A percentile compares a stretch with the other conserved stretches of the same genome.
Evolutionary conservation across 129 eudicot species (phyloP).

Genomic region (Apium graveolens): DNA sequence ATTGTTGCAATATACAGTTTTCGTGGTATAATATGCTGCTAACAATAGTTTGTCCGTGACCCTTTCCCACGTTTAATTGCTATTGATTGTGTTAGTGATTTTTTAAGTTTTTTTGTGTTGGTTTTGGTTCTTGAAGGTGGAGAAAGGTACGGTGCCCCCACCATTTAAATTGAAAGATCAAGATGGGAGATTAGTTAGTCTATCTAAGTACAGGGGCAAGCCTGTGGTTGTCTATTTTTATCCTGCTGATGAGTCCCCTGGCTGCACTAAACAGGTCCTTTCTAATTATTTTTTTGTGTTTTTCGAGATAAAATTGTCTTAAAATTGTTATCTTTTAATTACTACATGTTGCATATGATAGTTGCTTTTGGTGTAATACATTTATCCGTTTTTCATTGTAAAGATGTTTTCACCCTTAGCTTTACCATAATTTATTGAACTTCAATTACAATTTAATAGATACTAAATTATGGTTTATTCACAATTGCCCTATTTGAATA

Average conservation of each 20-base stretch:
- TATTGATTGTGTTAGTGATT: not conserved
- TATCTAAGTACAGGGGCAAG: constrained; percentile 84
- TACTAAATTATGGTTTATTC: not conserved
- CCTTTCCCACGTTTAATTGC: not conserved
- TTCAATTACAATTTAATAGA: not conserved
- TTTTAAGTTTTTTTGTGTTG: not conserved
- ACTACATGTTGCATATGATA: not conserved
- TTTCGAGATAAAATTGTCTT: no score
- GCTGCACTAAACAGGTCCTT: constrained; percentile 98
- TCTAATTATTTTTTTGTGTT: not conserved
- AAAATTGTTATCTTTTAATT: not conserved
- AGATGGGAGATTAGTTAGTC: constrained; percentile 74
- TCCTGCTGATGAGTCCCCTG: constrained; percentile 99
- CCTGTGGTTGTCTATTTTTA: constrained; percentile 90
- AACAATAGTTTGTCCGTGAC: no score
- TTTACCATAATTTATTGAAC: not conserved
- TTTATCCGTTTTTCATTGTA: not conserved
- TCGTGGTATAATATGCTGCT: no score
- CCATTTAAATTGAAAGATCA: constrained; percentile 83
- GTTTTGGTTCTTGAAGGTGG: constrained; percentile 36
- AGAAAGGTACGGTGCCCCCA: constrained; percentile 72
- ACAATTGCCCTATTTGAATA: not conserved
- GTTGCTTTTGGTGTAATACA: not conserved
- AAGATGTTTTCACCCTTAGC: not conserved
- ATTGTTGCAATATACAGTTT: no score